Percentiles rank a stretch among this genome's conserved stretches.
Evolutionary conservation across 495 filamentous ascomycete genomes (phyloP).

Genomic region (Niebla homalea): DNA sequence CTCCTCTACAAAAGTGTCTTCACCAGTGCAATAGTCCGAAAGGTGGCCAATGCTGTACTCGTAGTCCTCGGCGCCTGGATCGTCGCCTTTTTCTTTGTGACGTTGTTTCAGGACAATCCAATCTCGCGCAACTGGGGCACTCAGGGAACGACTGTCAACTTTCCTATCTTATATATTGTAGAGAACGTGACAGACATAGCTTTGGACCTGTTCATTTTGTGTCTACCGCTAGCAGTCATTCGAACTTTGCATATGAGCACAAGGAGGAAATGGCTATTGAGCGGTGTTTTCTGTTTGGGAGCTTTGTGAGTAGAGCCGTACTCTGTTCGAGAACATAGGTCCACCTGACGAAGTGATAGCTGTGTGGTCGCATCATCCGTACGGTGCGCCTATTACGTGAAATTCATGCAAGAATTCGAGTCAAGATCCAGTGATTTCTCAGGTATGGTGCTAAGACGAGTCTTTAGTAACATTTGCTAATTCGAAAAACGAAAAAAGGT

Average conservation of each 20-base stretch:
- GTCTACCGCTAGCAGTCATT: slow-evolving; percentile 1
- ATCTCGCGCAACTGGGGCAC: slow-evolving; percentile 4
- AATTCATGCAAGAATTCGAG: background rate
- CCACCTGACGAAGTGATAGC: background rate
- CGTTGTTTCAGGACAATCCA: slow-evolving; percentile 5
- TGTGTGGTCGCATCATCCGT: slow-evolving; percentile 5
- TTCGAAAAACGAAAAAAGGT: background rate
- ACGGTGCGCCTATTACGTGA: slow-evolving; percentile 3
- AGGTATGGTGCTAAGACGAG: background rate
- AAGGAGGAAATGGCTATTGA: background rate
- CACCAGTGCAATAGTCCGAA: background rate
- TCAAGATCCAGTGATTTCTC: background rate
- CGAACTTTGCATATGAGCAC: background rate
- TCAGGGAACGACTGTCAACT: background rate
- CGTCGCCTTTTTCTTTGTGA: slow-evolving; percentile 7
- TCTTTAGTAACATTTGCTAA: too few relatives aligned
- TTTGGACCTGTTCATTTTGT: slow-evolving; percentile 1
- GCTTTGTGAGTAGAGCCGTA: background rate
- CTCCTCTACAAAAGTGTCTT: slow-evolving; percentile 8
- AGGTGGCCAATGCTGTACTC: background rate
- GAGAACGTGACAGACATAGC: background rate
- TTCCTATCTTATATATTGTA: slow-evolving; percentile 7
- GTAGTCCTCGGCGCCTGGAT: slow-evolving; percentile 1
- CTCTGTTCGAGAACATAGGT: background rate
- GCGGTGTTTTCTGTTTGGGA: slow-evolving; percentile 1